Evolutionary conservation across 2,329 filamentous ascomycete genomes (phyloP).

Genomic region (Apiospora aurea): DNA sequence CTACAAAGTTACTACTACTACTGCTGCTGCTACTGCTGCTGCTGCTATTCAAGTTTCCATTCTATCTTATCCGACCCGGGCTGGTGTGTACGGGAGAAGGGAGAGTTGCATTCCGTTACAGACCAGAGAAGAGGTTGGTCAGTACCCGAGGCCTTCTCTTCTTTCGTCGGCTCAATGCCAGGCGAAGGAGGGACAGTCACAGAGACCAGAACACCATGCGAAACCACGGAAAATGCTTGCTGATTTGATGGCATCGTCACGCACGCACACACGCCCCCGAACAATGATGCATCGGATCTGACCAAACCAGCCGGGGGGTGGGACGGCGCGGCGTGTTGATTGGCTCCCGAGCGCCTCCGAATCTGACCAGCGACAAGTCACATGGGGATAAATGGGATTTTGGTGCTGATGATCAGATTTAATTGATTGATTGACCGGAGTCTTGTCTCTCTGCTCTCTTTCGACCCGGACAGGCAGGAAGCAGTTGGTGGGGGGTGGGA

Average conservation of each 20-base stretch:
- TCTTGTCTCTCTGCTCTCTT: background rate
- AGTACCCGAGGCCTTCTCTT: background rate
- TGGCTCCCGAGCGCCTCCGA: background rate
- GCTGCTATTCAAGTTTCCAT: background rate
- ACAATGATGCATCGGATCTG: constrained; percentile 20
- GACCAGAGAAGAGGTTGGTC: background rate
- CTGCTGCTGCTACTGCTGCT: background rate
- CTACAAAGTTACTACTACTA: constrained; percentile 8
- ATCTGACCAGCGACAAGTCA: constrained; percentile 21
- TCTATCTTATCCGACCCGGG: background rate
- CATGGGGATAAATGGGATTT: constrained; percentile 14
- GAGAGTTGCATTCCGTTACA: background rate
- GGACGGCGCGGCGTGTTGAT: background rate
- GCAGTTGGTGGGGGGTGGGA: background rate
- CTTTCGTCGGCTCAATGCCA: background rate
- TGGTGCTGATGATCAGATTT: constrained; percentile 9
- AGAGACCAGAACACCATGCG: background rate
- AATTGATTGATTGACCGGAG: background rate
- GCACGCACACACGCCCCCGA: background rate
- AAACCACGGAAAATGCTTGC: background rate
- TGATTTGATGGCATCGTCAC: constrained; percentile 18
- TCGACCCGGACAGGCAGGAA: background rate
- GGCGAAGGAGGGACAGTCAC: background rate
- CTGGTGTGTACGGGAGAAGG: background rate
- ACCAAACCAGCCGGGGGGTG: background rate